Conservation (phyloP, 192 early-diverging fungal species). For the Phlyctochytrium bullatum region DNA sequence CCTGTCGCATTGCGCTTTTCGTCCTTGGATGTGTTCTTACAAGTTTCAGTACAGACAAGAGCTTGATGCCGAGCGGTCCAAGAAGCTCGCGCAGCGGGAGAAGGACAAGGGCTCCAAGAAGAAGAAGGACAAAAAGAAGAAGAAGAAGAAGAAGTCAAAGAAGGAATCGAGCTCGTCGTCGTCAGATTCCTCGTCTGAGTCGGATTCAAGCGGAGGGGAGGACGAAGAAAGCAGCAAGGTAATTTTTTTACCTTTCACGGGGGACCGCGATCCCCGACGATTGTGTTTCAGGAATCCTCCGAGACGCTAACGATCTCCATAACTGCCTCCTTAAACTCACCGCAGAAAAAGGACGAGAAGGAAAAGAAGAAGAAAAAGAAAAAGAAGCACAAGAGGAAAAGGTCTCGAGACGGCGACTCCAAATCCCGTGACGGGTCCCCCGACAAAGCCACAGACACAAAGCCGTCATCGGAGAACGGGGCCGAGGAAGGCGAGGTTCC, state of each 20-base stretch:
- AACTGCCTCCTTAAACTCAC: no score
- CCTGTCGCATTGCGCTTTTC: not conserved
- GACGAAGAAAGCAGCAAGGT: not conserved
- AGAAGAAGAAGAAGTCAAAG: not conserved
- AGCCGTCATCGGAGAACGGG: no score
- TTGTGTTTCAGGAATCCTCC: not conserved
- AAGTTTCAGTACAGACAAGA: not conserved
- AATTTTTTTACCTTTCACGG: not conserved
- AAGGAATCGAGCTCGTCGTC: not conserved
- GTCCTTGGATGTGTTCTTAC: not conserved
- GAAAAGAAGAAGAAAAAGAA: slow-evolving; percentile 2
- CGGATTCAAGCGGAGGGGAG: not conserved
- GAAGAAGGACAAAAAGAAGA: slow-evolving; percentile 1
- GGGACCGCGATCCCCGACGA: not conserved
- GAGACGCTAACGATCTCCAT: no score
- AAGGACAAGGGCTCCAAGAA: not conserved
- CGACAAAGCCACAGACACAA: no score
- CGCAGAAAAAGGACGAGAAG: no score
- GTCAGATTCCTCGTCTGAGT: not conserved
- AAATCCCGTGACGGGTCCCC: no score
- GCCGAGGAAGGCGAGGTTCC: no score
- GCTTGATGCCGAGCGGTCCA: not conserved
- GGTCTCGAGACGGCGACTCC: no score
- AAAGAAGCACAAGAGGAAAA: not conserved
- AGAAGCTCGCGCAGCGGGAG: not conserved